These are phyloP conservation scores for Pseudocercospora fijiensis DNA, from an alignment of 2,329 filamentous ascomycete species.

Conservation along the genomic window DNA sequence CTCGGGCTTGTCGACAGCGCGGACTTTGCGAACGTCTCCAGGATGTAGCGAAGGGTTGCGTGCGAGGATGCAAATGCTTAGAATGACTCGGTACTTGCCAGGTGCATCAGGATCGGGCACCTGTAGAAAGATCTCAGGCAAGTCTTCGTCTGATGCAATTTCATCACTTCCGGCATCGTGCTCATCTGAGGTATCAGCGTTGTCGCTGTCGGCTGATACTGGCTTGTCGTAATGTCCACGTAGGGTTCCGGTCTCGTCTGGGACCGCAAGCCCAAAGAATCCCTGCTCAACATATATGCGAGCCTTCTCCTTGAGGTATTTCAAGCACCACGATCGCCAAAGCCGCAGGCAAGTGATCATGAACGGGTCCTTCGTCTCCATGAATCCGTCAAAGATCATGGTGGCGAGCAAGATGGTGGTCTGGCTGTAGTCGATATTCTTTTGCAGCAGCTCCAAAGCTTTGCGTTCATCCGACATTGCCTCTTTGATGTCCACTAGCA, in stretches of 20 bases:
- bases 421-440: conserved; percentile 81
- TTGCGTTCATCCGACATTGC: conserved; percentile 66
- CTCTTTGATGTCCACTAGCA: conserved; percentile 66
- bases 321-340: conserved; percentile 87
- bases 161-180: not conserved
- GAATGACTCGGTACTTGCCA: conserved; percentile 62
- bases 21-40: conserved; percentile 84
- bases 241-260: conserved; percentile 78
- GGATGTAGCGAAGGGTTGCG: conserved; percentile 93
- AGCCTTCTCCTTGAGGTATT: conserved; percentile 88
- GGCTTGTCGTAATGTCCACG: conserved; percentile 63
- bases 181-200: conserved; percentile 39
- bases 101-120: conserved; percentile 56
- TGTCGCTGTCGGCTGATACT: conserved; percentile 36
- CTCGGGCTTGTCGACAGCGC: conserved; percentile 72
- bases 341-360: conserved; percentile 73
- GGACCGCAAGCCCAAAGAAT: conserved; percentile 82
- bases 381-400: conserved; percentile 79
- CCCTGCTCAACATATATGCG: conserved; percentile 78
- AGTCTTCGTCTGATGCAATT: conserved; percentile 12
- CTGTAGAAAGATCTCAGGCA: conserved; percentile 90
- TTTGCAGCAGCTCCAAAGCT: conserved; percentile 67
- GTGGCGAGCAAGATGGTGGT: conserved; percentile 71
- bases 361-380: conserved; percentile 73
- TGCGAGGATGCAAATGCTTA: conserved; percentile 78